Evolutionary conservation across 176 grass and related monocot species (phyloP).

Genomic region (Cymbopogon citratus): DNA sequence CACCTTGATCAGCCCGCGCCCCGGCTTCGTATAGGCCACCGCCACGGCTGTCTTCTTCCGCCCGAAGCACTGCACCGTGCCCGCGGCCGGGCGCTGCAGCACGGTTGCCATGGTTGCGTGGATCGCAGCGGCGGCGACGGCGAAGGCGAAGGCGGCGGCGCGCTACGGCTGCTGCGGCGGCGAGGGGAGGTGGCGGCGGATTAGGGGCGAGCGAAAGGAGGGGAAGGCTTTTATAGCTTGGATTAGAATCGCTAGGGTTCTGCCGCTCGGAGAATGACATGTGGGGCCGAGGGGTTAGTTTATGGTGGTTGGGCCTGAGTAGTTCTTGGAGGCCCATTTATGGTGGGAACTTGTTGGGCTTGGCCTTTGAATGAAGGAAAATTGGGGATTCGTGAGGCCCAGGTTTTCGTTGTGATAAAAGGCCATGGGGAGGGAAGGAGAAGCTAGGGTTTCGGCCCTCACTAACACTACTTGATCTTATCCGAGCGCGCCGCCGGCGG

Average conservation of each 20-base stretch:
- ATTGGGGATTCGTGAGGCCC: background rate
- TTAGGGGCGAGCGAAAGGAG: background rate
- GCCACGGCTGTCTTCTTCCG: constrained; percentile 89
- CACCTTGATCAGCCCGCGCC: constrained; percentile 81
- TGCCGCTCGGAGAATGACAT: background rate
- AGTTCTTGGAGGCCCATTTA: background rate
- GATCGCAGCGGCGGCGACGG: background rate
- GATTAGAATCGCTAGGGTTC: constrained; percentile 28
- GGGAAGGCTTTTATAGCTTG: background rate
- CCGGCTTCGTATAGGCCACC: constrained; percentile 69
- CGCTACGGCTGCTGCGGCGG: background rate
- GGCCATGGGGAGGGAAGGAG: background rate
- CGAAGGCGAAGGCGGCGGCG: background rate
- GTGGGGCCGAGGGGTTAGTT: background rate
- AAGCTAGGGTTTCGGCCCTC: constrained; percentile 40
- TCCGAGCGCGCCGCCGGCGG: constrained; percentile 33
- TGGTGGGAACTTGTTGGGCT: background rate
- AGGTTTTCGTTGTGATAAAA: constrained; percentile 2
- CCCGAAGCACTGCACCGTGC: constrained; percentile 75
- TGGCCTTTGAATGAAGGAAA: background rate
- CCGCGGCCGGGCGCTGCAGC: constrained; percentile 21
- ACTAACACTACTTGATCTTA: constrained; percentile 52
- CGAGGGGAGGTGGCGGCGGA: background rate
- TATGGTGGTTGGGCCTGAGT: background rate
- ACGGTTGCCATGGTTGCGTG: constrained; percentile 21